phyloP scores from a whole-genome alignment of 1,139 yeast species.

The Magnusiomyces tetraspermus region DNA sequence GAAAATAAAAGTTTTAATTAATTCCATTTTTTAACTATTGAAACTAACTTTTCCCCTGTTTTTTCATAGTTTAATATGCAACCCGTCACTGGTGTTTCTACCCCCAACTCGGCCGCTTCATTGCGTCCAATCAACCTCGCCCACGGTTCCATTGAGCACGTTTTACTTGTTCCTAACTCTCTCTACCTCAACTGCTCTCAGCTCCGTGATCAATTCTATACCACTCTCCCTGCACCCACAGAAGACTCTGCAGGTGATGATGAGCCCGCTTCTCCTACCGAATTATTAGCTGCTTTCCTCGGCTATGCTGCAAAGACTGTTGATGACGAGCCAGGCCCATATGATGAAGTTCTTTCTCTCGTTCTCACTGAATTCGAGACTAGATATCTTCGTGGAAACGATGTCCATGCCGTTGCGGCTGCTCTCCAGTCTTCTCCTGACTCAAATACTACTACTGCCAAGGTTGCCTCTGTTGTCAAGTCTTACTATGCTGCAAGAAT shows the following conservation, averaged over 20 bases:
- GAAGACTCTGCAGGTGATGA: conserved; percentile 80
- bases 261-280: conserved; percentile 84
- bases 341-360: conserved; percentile 58
- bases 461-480: conserved; percentile 65
- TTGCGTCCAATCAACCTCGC: conserved; percentile 71
- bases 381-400: conserved; percentile 63
- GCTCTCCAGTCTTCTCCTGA: conserved; percentile 39
- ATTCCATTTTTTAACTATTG: too few relatives aligned
- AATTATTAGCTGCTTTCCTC: conserved; percentile 72
- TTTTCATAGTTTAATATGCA: conserved; percentile 7
- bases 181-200: conserved; percentile 75
- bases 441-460: conserved; percentile 57
- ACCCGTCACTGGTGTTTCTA: conserved; percentile 34
- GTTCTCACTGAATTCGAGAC: conserved; percentile 77
- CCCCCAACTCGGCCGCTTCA: conserved; percentile 41
- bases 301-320: conserved; percentile 65
- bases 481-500: conserved; percentile 54
- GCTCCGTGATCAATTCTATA: conserved; percentile 74
- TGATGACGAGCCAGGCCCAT: conserved; percentile 45
- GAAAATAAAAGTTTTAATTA: too few relatives aligned
- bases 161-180: conserved; percentile 75
- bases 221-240: conserved; percentile 64
- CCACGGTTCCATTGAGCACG: conserved; percentile 84
- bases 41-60: background rate
- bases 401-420: conserved; percentile 86